Evolutionary conservation across 1,284 basidiomycete species (phyloP), one percentile per base, ranked within the genome.

Genomic region (Takashimella koratensis): DNA sequence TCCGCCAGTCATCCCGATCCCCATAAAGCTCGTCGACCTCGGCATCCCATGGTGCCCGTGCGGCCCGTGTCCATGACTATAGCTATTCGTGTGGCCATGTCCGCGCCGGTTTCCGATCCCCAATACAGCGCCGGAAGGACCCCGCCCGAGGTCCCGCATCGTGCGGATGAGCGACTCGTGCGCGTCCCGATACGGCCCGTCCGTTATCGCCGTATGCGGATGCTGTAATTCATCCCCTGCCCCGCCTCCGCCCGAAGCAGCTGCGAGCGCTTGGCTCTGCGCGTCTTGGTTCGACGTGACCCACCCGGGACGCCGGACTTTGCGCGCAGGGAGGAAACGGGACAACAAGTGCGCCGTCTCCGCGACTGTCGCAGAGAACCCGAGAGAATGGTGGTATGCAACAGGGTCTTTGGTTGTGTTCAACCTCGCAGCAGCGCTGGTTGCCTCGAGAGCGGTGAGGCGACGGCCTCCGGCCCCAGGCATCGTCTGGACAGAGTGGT

Each of bases 151-250:
- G 24, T 62, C 51, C 26, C 56, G 57, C 50, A 74, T 65, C 10
- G 64, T 67, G 16, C 57, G 43, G 4, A 73, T 59, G 2, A 74
- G 55, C 5, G 54, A 58, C 53, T 74, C 72, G 57, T 74, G 72
- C 1, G 64, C 57, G 40, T 67, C 65, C 43, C 71, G 58, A 55
- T 74, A 74, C 55, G 67, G 68, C 24, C 71, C 70, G 47, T 68
- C 67, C 1, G 67, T 66, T 8, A 36, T n/a, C n/a, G n/a, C n/a
- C n/a, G n/a, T n/a, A n/a, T n/a, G n/a, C n/a, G n/a, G n/a, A n/a
- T n/a, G n/a, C n/a, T n/a, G n/a, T 42, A 74, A 54, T 57, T 60
- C 30, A 57, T 61, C 25, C 55, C 58, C 49, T 53, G 45, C 16
- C 54, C 56, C 43, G 24, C 45, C 53, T 16, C 45, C 39, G 1